Conservation (phyloP, 1,139 yeast species). For the Yamadazyma spencermartinsiae region DNA sequence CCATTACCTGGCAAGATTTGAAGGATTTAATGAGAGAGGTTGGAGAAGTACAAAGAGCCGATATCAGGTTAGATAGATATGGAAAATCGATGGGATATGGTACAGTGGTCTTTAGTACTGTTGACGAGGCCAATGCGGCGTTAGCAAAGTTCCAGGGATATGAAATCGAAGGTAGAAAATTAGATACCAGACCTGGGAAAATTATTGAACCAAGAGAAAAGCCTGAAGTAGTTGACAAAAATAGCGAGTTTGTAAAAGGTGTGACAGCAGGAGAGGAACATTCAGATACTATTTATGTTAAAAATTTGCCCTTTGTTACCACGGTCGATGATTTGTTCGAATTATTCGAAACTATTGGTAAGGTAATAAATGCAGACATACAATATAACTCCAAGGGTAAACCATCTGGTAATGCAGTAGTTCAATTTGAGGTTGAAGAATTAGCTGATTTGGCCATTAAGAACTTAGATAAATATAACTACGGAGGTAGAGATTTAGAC, state of each 20-base stretch:
- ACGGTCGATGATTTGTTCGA: constrained; percentile 82
- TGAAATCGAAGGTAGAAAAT: constrained; percentile 65
- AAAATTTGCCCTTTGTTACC: constrained; percentile 87
- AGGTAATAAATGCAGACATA: constrained; percentile 75
- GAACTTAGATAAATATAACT: constrained; percentile 74
- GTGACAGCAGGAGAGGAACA: constrained; percentile 67
- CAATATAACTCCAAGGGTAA: constrained; percentile 63
- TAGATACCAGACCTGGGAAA: constrained; percentile 69
- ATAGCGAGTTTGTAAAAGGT: constrained; percentile 61
- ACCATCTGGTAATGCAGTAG: constrained; percentile 83
- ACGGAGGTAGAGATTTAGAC: constrained; percentile 75
- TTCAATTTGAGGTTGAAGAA: constrained; percentile 67
- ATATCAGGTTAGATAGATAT: constrained; percentile 63
- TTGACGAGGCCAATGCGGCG: constrained; percentile 63
- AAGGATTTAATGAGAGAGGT: constrained; percentile 80
- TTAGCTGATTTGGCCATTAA: constrained; percentile 74
- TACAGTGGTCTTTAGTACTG: constrained; percentile 61
- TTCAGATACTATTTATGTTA: constrained; percentile 64
- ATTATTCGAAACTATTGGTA: constrained; percentile 82
- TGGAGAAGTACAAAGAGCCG: constrained; percentile 80
- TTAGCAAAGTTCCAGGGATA: constrained; percentile 65
- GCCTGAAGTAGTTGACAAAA: constrained; percentile 22
- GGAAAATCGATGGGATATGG: constrained; percentile 91
- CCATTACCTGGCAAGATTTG: constrained; percentile 79
- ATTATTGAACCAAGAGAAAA: constrained; percentile 13